These are phyloP conservation scores for Saitoella complicata DNA, from an alignment of 805 yeast genomes.

Conservation along the genomic window DNA sequence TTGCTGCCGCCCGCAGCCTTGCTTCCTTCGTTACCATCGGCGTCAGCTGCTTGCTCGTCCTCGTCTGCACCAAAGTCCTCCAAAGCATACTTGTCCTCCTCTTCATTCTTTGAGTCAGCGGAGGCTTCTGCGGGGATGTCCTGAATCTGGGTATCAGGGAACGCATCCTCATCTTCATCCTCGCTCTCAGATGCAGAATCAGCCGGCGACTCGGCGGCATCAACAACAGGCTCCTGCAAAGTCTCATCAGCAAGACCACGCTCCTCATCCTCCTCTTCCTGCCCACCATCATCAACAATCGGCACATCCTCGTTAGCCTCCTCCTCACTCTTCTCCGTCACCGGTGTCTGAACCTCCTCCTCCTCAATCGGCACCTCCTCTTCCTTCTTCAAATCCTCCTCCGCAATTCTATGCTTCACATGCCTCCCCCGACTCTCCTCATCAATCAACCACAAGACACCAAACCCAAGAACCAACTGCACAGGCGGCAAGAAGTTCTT, in stretches of 20 bases:
- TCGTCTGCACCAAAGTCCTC: constrained; percentile 6
- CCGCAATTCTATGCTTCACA: constrained; percentile 12
- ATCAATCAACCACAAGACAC: constrained; percentile 56
- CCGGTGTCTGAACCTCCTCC: background rate
- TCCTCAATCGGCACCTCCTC: constrained; percentile 1
- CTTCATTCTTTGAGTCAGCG: background rate
- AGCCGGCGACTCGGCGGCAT: background rate
- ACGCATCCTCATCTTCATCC: constrained; percentile 1
- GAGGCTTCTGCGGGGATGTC: background rate
- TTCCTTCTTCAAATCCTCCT: constrained; percentile 2
- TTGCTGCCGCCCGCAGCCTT: background rate
- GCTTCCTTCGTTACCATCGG: background rate
- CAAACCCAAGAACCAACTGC: constrained; percentile 84
- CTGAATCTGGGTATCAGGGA: background rate
- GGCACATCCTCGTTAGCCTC: constrained; percentile 5
- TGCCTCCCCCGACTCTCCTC: constrained; percentile 30
- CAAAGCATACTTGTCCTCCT: constrained; percentile 3
- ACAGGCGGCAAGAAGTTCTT: constrained; percentile 50
- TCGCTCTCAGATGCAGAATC: background rate
- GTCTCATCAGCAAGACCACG: background rate
- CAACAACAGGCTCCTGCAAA: background rate
- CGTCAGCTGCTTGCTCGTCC: constrained; percentile 3
- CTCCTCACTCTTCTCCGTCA: constrained; percentile 2
- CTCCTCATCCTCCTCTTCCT: constrained; percentile 2
- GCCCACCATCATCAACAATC: constrained; percentile 10